These are phyloP conservation scores for Claviceps maximensis DNA, from an alignment of 2,329 filamentous ascomycete genomes.

Conservation along the genomic window DNA sequence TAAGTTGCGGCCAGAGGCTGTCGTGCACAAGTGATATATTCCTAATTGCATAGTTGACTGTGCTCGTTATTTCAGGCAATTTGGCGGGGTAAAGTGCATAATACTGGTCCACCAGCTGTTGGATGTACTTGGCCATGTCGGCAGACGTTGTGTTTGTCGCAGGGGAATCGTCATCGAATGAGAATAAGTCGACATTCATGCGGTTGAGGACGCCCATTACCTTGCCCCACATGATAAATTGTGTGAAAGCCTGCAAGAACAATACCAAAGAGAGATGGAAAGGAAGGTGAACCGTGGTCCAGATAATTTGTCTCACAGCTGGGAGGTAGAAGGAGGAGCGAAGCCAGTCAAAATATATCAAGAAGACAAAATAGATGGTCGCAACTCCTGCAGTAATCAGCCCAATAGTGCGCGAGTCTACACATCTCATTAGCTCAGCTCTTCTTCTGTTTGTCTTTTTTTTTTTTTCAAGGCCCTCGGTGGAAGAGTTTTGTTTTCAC, in stretches of 20 bases:
- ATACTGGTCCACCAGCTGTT: not conserved
- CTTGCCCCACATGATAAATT: conserved; percentile 37
- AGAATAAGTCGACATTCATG: conserved; percentile 7
- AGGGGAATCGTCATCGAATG: conserved; percentile 2
- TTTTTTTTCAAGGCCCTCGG: too few relatives aligned
- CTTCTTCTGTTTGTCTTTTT: not conserved
- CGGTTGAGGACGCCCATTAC: conserved; percentile 19
- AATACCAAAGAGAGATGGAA: conserved; percentile 51
- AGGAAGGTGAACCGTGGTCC: conserved; percentile 45
- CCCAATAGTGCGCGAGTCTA: conserved; percentile 20
- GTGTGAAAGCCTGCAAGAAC: conserved; percentile 48
- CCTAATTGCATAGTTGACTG: not conserved
- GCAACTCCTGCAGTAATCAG: conserved; percentile 25
- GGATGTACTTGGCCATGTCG: not conserved
- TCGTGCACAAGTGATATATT: not conserved
- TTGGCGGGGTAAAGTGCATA: not conserved
- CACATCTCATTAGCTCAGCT: not conserved
- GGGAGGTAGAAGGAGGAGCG: conserved; percentile 44
- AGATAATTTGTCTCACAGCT: conserved; percentile 44
- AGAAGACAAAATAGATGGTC: conserved; percentile 32
- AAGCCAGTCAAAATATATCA: conserved; percentile 47
- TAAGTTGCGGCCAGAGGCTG: not conserved
- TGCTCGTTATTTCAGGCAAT: not conserved
- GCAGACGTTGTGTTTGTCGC: not conserved
- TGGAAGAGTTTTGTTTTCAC: too few relatives aligned